Evolutionary conservation across 129 eudicot genomes (phyloP), one percentile per base, ranked within the genome.

Genomic region (Apium graveolens): DNA sequence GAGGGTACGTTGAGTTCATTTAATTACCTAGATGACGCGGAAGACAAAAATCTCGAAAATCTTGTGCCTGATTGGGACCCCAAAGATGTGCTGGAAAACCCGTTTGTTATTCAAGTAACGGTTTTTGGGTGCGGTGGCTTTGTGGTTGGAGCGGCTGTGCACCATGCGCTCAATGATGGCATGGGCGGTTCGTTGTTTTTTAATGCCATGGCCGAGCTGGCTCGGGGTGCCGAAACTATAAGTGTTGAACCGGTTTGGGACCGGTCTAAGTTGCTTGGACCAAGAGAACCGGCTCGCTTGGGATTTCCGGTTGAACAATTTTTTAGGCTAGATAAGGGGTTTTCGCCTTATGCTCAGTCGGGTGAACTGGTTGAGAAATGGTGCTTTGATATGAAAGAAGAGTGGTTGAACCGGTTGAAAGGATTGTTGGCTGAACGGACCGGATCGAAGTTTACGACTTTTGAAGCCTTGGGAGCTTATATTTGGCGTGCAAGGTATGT

Each of bases 391-490:
- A 87, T 90, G 86, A 88, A 82, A 80, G 96, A 90, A 48, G 91
- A 83, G 83, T 85, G 87, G 93, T 78, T 92, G 85, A 88, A 90
- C 82, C 91, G 83, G 86, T 77, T 92, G 26, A 92, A 92, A 84
- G 79, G 29, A 16, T 27, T 76, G 49, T 76, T 90, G 2, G 74
- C 79, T 39, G 84, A 90, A 76, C 83, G 81, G 62, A 86, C 90
- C 66, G 93, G 96, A 48, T 86, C 74, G n/a, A 92, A 57, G 32
- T 92, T 85, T 57, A 92, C 97, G 11, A 85, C 97, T 53, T 92
- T 92, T 69, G 97, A 92, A 88, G 97, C 92, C 5, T 86, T 92
- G 80, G 96, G 96, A 65, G 97, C 97, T 77, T 81, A 80, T 79
- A 84, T 92, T 63, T 92, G 97, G 96, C 91, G 87, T 73, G 85